Conservation (phyloP, 768 basidiomycete genomes). For the Cantharellus anzutake region DNA sequence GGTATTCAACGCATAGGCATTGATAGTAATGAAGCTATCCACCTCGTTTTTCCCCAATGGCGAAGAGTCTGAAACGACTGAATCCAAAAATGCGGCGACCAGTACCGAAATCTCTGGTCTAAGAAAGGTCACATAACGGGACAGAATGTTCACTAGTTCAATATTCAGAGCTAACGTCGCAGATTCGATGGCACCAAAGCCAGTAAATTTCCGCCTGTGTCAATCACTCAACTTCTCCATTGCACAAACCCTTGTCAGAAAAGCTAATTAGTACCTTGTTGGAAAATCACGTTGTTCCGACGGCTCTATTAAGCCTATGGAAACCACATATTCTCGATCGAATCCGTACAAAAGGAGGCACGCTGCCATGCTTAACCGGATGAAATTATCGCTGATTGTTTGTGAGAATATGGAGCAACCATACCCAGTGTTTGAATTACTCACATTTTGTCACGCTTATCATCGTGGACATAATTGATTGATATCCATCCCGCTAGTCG, state of each 20-base stretch:
- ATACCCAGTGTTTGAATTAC: no score
- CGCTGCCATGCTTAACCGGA: slow-evolving; percentile 39
- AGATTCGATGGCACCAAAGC: background rate
- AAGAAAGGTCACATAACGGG: slow-evolving; percentile 29
- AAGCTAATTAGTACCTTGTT: slow-evolving; percentile 32
- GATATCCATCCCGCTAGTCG: slow-evolving; percentile 25
- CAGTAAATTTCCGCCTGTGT: background rate
- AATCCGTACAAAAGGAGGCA: slow-evolving; percentile 53
- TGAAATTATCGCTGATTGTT: slow-evolving; percentile 24
- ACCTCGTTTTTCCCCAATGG: slow-evolving; percentile 47
- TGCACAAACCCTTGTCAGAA: no score
- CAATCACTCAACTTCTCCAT: background rate
- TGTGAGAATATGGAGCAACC: no score
- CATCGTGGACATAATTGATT: slow-evolving; percentile 13
- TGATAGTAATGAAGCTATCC: slow-evolving; percentile 52
- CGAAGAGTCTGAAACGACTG: slow-evolving; percentile 39
- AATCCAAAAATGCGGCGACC: slow-evolving; percentile 40
- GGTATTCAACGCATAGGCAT: slow-evolving; percentile 33
- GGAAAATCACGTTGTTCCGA: slow-evolving; percentile 33
- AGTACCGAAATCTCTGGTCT: slow-evolving; percentile 32
- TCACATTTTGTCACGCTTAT: background rate
- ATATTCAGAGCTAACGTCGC: slow-evolving; percentile 24
- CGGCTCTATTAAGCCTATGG: slow-evolving; percentile 28
- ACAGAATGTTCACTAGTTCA: slow-evolving; percentile 35
- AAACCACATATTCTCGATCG: slow-evolving; percentile 28